These are phyloP conservation scores for Pichia californica DNA, from an alignment of 805 yeast genomes.

Conservation along the genomic window DNA sequence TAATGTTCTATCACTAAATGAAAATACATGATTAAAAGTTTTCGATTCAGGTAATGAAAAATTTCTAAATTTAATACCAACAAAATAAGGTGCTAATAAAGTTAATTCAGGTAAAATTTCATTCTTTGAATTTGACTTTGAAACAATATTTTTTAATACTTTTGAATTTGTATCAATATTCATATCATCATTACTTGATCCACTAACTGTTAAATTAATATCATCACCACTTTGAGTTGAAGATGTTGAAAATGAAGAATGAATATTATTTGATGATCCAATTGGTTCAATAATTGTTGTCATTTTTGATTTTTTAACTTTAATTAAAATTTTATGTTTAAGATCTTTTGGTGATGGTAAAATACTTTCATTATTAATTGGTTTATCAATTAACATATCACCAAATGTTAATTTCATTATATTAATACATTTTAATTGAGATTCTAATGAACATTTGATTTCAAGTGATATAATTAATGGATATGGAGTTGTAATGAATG, in stretches of 20 bases:
- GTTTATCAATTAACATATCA: slow-evolving; percentile 41
- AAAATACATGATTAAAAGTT: slow-evolving; percentile 73
- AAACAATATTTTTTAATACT: slow-evolving; percentile 19
- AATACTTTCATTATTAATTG: slow-evolving; percentile 22
- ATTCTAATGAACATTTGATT: slow-evolving; percentile 62
- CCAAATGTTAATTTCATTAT: slow-evolving; percentile 54
- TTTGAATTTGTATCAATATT: not conserved
- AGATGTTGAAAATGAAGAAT: slow-evolving; percentile 31
- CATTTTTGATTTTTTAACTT: slow-evolving; percentile 54
- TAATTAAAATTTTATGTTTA: slow-evolving; percentile 65
- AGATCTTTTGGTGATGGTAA: slow-evolving; percentile 73
- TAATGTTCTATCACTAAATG: slow-evolving; percentile 71
- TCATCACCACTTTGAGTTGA: slow-evolving; percentile 14
- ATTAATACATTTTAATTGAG: slow-evolving; percentile 55
- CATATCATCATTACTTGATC: not conserved
- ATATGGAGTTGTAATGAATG: slow-evolving; percentile 78
- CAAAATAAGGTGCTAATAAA: slow-evolving; percentile 60
- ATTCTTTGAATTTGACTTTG: slow-evolving; percentile 14
- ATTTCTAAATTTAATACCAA: slow-evolving; percentile 73
- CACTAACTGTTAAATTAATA: not conserved
- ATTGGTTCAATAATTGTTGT: slow-evolving; percentile 9
- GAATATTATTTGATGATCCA: slow-evolving; percentile 5
- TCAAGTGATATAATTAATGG: slow-evolving; percentile 87
- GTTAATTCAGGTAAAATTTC: slow-evolving; percentile 41
- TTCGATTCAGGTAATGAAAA: slow-evolving; percentile 85